Base-by-base conservation (phyloP, 768 basidiomycete species). In the Mycena olivaceomarginata region DNA sequence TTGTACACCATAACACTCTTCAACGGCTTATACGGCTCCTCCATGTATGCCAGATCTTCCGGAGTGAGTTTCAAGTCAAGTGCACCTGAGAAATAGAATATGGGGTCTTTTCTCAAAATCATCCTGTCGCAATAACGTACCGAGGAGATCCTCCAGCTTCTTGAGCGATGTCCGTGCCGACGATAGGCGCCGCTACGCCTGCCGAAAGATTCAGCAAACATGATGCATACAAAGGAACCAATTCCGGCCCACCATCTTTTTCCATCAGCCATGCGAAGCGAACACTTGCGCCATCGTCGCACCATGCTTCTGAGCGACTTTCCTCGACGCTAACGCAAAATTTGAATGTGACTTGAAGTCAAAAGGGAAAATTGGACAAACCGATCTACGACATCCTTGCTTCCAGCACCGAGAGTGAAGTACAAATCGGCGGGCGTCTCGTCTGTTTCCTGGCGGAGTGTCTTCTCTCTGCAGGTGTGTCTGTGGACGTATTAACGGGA, bases 221-320 rank as follows among this genome's bases (percentile, higher is more conserved):
- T 25, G 31, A 37, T 5, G 20, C 12, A 39, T 25, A 25, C 25
- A 25, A 25, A 64, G 12, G n/a, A 56, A 40, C 40, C 13, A 25
- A 39, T 40, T 0, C 48, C 6, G 43, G 65, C 76, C 5, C 8
- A 70, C 77, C 77, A 5, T 62, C 53, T 46, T n/a, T 75, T 5
- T 57, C 39, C 51, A 78, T 40, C 10, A 78, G 79, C 86, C 88
- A 89, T 15, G 89, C 86, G 51, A 88, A n/a, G 76, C 5, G 89
- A 83, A n/a, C 67, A 90, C 80, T 65, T 89, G 87, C 0, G 87
- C 87, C 88, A 89, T 90, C 68, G 81, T 87, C 22, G 84, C 78
- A 5, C 84, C 84, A 65, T 83, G 85, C 74, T 80, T 86, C 51
- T 81, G 78, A 13, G 89, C 85, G 9, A 89, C 74, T 76, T 87